Evolutionary conservation across 2,329 filamentous ascomycete genomes (phyloP).

Genomic region (Knoxdaviesia proteae): DNA sequence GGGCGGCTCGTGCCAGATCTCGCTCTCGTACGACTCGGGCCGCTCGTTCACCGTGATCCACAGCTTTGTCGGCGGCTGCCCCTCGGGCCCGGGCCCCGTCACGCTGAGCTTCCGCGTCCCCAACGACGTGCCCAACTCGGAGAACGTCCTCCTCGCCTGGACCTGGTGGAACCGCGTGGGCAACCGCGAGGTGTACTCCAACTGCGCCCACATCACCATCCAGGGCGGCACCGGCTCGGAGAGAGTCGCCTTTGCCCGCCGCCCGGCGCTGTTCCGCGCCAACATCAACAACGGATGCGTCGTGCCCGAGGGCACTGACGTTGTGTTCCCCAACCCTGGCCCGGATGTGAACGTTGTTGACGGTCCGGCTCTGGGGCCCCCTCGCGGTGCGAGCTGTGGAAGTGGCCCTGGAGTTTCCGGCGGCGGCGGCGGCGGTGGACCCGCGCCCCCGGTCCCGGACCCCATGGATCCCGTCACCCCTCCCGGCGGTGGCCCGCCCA

Average conservation of each 20-base stretch:
- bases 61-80: slow-evolving; percentile 17
- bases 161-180: slow-evolving; percentile 42
- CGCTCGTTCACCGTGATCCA: slow-evolving; percentile 31
- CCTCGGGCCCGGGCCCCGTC: slow-evolving; percentile 9
- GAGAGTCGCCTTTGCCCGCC: slow-evolving; percentile 19
- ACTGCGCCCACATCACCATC: slow-evolving; percentile 41
- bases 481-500: too few relatives aligned
- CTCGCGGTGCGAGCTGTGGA: too few relatives aligned
- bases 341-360: slow-evolving; percentile 5
- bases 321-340: slow-evolving; percentile 43
- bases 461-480: too few relatives aligned
- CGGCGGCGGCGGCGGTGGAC: too few relatives aligned
- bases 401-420: too few relatives aligned
- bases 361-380: too few relatives aligned
- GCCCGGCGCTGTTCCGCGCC: slow-evolving; percentile 45
- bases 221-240: slow-evolving; percentile 3
- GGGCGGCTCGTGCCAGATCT: slow-evolving; percentile 43
- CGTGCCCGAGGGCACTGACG: slow-evolving; percentile 31
- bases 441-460: too few relatives aligned
- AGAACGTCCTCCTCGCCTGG: slow-evolving; percentile 35
- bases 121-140: slow-evolving; percentile 23
- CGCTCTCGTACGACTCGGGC: slow-evolving; percentile 40
- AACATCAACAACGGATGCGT: slow-evolving; percentile 37
- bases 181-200: slow-evolving; percentile 51
- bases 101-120: slow-evolving; percentile 35